Base-by-base conservation (phyloP, 2,329 filamentous ascomycete species). In the Fusarium proliferatum region DNA sequence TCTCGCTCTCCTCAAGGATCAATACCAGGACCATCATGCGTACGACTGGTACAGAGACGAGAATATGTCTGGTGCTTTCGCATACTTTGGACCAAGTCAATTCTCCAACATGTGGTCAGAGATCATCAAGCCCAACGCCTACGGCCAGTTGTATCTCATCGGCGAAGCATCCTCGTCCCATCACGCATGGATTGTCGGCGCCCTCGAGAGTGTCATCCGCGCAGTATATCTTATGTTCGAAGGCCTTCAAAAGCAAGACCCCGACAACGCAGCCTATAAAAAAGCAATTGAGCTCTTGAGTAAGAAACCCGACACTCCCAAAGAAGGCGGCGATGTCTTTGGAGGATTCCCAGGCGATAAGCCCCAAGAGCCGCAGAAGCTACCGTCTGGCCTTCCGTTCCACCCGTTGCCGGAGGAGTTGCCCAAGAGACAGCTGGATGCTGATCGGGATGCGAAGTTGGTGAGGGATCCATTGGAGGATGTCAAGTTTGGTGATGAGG, bases 41-140 rank as follows among this genome's bases (percentile, higher is more conserved):
- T 77, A 61, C 16, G 71, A 77, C 13, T 77, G 75, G 73, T 71
- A 77, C 33, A 64, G 49, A 33, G 73, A 77, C 26, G 56, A 72
- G 34, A 63, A 77, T 8, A 76, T 76, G 75, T 74, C 75, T 0
- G 75, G 75, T 6, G 75, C 75, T 0, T 77, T 77, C 9, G 75
- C 73, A 3, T 77, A 76, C 42, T 77, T 76, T 15, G 71, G 75
- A 0, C 75, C 75, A 0, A 45, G 71, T 0, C 75, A 77, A 2
- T 77, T 76, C 36, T 74, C 70, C 36, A 74, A 77, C 3, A 77
- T 76, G 75, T 77, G 75, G 72, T 46, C 67, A 2, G 71, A 77
- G 10, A 72, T 77, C 5, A 74, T 70, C 42, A 76, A 77, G 66
- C 73, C 75, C 17, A 75, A 77, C 23, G 56, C 74, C 1, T 76